A percentile compares a stretch with the other conserved stretches of the same genome.
phyloP scores from a whole-genome alignment of 2,329 filamentous ascomycete genomes.

The Pseudogymnoascus sp. region DNA sequence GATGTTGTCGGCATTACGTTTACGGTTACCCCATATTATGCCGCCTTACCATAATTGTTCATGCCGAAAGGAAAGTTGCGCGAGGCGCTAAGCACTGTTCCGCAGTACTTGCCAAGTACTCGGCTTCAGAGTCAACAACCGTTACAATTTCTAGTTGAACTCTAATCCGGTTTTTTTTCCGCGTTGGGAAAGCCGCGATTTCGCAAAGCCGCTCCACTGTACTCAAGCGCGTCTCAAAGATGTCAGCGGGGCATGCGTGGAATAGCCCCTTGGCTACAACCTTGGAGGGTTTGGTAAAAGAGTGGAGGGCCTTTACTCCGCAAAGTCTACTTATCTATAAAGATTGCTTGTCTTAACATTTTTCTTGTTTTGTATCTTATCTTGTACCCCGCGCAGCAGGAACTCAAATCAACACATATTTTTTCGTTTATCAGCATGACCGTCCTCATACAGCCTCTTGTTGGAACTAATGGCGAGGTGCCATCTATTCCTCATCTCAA shows the following conservation, averaged over 20 bases:
- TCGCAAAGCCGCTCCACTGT: neutral
- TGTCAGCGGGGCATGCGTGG: neutral
- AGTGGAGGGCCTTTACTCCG: neutral
- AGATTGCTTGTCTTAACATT: neutral
- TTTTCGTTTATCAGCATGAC: neutral
- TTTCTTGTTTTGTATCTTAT: neutral
- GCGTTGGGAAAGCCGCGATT: neutral
- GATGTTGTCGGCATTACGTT: neutral
- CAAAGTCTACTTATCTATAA: neutral
- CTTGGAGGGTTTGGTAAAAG: neutral
- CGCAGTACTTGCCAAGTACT: neutral
- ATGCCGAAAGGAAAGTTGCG: neutral
- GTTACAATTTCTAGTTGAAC: neutral
- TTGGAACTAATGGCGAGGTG: neutral
- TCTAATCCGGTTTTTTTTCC: neutral
- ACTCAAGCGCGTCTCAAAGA: neutral
- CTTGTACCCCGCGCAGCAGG: neutral
- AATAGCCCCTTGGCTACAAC: neutral
- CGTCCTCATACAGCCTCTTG: neutral
- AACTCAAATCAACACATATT: neutral
- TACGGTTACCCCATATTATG: neutral
- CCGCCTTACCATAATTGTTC: neutral
- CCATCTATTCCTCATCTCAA: neutral
- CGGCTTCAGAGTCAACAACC: neutral
- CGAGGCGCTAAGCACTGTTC: neutral